Percentiles rank a stretch among this genome's conserved stretches.
Conservation (phyloP, 192 early-diverging fungal species). For the Coemansia reversa region DNA sequence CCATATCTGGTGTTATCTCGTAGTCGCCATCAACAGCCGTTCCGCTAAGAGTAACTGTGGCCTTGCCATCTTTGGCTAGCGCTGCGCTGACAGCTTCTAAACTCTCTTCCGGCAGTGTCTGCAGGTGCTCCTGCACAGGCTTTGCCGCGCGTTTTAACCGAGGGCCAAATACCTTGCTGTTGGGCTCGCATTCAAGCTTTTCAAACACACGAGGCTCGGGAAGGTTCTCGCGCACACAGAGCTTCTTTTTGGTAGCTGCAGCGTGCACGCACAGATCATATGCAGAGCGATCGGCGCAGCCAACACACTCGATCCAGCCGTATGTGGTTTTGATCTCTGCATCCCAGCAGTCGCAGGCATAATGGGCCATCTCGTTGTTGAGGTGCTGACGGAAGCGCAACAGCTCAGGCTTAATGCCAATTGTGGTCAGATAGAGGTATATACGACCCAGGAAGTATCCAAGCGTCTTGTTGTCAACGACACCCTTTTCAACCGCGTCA, state of each 20-base stretch:
- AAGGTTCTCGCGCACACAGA: slow-evolving; percentile 88
- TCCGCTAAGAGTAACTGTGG: slow-evolving; percentile 24
- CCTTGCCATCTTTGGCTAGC: slow-evolving; percentile 28
- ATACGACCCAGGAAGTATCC: slow-evolving; percentile 98
- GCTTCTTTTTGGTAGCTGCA: slow-evolving; percentile 84
- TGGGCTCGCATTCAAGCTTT: slow-evolving; percentile 78
- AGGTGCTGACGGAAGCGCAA: slow-evolving; percentile 99
- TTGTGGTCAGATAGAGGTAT: slow-evolving; percentile 81
- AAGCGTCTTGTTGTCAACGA: slow-evolving; percentile 96
- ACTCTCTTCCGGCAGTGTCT: slow-evolving; percentile 54
- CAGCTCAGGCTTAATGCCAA: slow-evolving; percentile 84
- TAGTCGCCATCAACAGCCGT: slow-evolving; percentile 34
- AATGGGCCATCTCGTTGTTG: slow-evolving; percentile 99
- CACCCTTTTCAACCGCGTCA: slow-evolving; percentile 82
- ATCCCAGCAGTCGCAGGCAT: slow-evolving; percentile 98
- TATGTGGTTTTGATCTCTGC: slow-evolving; percentile 93
- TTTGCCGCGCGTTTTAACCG: slow-evolving; percentile 90
- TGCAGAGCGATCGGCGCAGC: slow-evolving; percentile 98
- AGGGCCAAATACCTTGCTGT: slow-evolving; percentile 94
- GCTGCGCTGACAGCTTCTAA: slow-evolving; percentile 58
- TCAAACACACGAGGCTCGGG: slow-evolving; percentile 77
- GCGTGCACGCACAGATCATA: slow-evolving; percentile 95
- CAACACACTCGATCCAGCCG: slow-evolving; percentile 99
- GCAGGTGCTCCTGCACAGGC: slow-evolving; percentile 77
- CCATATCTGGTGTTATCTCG: slow-evolving; percentile 47